These are phyloP conservation scores for Waltergamsia citrina DNA, from an alignment of 2,329 filamentous ascomycete genomes.

Conservation along the genomic window DNA sequence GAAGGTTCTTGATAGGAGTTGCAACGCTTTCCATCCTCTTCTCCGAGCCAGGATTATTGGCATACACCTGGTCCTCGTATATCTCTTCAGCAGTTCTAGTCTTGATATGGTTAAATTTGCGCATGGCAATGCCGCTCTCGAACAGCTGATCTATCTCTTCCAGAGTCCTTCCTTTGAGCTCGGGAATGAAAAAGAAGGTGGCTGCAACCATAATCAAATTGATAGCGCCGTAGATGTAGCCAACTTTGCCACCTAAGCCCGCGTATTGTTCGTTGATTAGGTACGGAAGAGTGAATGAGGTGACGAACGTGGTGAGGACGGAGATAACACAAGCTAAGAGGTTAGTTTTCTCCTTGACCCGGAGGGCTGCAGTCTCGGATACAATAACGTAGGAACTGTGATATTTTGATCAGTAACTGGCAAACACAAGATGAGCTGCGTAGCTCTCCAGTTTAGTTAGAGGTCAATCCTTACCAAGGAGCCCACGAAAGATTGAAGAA, in stretches of 20 bases:
- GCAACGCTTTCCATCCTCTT: too few species aligned
- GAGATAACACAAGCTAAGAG: not conserved
- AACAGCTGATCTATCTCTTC: constrained; percentile 23
- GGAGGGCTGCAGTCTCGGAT: not conserved
- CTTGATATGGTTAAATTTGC: not conserved
- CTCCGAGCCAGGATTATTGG: too few species aligned
- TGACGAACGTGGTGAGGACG: constrained; percentile 1
- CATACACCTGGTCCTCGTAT: too few species aligned
- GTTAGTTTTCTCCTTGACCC: constrained; percentile 2
- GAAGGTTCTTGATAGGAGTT: too few species aligned
- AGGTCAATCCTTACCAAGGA: constrained; percentile 13
- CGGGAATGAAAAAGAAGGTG: constrained; percentile 22
- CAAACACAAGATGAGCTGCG: too few species aligned
- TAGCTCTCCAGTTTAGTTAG: too few species aligned
- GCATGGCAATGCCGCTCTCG: not conserved
- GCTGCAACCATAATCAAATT: not conserved
- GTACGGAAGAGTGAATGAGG: constrained; percentile 1
- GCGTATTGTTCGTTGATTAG: constrained; percentile 1
- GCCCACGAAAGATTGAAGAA: constrained; percentile 16
- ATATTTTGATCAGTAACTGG: too few species aligned
- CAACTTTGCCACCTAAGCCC: constrained; percentile 4
- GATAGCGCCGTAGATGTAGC: constrained; percentile 4
- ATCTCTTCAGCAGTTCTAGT: not conserved
- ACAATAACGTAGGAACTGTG: constrained; percentile 9
- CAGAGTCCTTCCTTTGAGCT: constrained; percentile 30